Evolutionary conservation across 2,329 filamentous ascomycete genomes (phyloP), one percentile per base, ranked within the genome.

Genomic region (Alternaria infectoria): DNA sequence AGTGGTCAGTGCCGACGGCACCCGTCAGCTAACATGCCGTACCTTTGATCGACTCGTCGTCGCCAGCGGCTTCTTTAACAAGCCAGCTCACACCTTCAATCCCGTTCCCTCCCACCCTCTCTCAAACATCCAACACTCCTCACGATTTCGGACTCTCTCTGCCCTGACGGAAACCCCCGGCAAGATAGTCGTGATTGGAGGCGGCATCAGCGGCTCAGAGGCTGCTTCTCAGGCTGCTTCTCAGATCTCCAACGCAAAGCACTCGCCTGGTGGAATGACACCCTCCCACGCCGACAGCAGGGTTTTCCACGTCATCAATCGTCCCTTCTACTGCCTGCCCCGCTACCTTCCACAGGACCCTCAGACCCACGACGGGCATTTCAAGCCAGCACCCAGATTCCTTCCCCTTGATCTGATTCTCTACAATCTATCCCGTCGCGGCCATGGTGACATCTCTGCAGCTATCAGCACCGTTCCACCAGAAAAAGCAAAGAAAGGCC

Each of bases 131-230:
- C 68, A 73, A 30, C 76, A 78, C 59, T 77, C 77, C 7, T 75
- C 76, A 2, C 28, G 67, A 6, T 78, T 79, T 50, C 70, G 75
- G 2, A 54, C 69, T 11, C 46, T 78, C 5, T 57, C 62, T 1
- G 62, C 64, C 5, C 63, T 79, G 12, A 65, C 68, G 8, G 25
- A 66, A 5, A 62, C 46, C 5, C 19, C 72, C 1, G 86, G 87
- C 17, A 92, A 89, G 72, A 88, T 96, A 15, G 83, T 93, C 1
- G 83, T 96, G 0, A 87, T 93, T 1, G 93, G 93, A 1, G 92
- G 92, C 0, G 91, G 93, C 71, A 93, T 96, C 86, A 95, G 92
- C 3, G 92, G 92, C 0, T 87, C 91, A 6, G 93, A 96, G 81
- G 90, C 90, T 52, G 90, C 92, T 0, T 89, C 88, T 10, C 89